Evolutionary conservation across 1,284 basidiomycete genomes (phyloP), one percentile per base, ranked within the genome.

Genomic region (Lentinus polychrous): DNA sequence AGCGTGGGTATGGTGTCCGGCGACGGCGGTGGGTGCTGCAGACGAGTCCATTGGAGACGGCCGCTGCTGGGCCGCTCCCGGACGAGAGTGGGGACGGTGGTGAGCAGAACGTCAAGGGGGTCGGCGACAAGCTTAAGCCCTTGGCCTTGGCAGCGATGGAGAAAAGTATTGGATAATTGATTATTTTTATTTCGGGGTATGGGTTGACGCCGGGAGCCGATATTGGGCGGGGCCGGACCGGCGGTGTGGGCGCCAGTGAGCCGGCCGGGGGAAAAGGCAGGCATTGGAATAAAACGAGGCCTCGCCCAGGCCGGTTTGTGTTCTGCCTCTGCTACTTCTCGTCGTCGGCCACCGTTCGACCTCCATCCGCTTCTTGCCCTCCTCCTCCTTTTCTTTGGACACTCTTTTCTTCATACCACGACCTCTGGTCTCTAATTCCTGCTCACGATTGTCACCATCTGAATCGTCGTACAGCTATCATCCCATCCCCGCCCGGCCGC

Each of bases 401-500:
- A 18, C 17, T 40, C 17, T 40, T 23, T 22, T 20, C 17, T 40
- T 40, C 39, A 3, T 40, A 15, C 39, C 39, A 43, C 24, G 27
- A 24, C 12, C 33, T 32, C 31, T 33, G 18, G 37, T 31, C 37
- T 18, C 45, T 42, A 37, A 20, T 34, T 44, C 24, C 24, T 23
- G 27, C 42, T 20, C 11, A 17, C 43, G 27, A 10, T 27, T 5
- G 10, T 27, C 10, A 4, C 5, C 10, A 4, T 27, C 27, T 27
- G 23, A 37, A 33, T 22, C 45, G 41, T 22, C 45, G 41, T 20
- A 27, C 22, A 15, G 42, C 45, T 47, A 53, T 42, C 49, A 40
- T 22, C 38, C 23, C 38, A 34, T 36, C 17, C 40, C 32, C 39
- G 42, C 42, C 27, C 34, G 14, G 17, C 43, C 17, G 31, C 24